Percentiles rank a stretch among this genome's conserved stretches.
phyloP scores from a whole-genome alignment of 331 rosid species.

The Malus hybrid region DNA sequence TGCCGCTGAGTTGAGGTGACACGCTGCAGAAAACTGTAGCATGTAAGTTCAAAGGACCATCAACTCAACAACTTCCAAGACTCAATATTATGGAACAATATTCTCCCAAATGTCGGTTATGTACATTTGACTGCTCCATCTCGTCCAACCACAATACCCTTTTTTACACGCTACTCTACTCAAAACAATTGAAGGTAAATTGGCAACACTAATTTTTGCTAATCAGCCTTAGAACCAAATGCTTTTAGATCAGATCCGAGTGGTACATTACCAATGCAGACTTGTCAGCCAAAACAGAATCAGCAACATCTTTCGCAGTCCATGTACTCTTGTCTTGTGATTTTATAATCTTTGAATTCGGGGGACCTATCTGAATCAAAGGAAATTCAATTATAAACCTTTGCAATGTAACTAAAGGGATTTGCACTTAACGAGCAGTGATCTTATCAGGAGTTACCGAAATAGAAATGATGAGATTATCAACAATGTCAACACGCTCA shows the following conservation, averaged over 20 bases:
- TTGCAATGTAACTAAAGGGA: constrained; percentile 10
- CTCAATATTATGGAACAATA: background rate
- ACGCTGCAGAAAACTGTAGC: constrained; percentile 51
- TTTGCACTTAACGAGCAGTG: constrained; percentile 3
- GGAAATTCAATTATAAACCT: constrained; percentile 21
- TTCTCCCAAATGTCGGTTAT: background rate
- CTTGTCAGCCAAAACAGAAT: constrained; percentile 91
- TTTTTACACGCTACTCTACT: background rate
- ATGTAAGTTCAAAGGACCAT: constrained; percentile 12
- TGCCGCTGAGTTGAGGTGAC: constrained; percentile 88
- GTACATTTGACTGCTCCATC: constrained; percentile 9
- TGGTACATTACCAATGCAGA: constrained; percentile 70
- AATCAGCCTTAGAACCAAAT: background rate
- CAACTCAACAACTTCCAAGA: background rate
- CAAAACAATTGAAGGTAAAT: background rate
- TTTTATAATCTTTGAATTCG: constrained; percentile 60
- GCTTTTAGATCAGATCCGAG: background rate
- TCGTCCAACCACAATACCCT: background rate
- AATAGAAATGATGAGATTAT: constrained; percentile 79
- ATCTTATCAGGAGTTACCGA: constrained; percentile 51
- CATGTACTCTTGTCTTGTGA: constrained; percentile 74
- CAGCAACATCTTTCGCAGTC: constrained; percentile 89
- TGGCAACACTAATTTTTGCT: background rate
- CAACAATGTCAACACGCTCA: constrained; percentile 80
- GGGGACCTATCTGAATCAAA: constrained; percentile 88